Evolutionary conservation across 73 alveolate species (phyloP), one percentile per base, ranked within the genome.

Genomic region (Symbiodinium natans): DNA sequence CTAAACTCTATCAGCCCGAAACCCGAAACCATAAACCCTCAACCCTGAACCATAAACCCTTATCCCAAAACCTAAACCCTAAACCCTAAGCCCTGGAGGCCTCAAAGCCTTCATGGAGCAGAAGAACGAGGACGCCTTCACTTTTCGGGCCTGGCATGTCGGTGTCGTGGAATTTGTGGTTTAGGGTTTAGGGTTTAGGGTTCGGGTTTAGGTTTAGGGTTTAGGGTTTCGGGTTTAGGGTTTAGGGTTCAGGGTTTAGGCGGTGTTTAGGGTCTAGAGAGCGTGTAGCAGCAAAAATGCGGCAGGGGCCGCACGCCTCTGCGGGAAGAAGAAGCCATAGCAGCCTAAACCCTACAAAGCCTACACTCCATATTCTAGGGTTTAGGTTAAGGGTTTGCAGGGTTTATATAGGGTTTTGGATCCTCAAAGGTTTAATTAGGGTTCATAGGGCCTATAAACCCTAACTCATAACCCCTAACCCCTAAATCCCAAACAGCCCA

Each of bases 81-180:
- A 5, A 48, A 5, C 63, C 63, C 63, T 48, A 48, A 48, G 17
- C 63, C 68, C 17, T 52, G 82, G 21, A 88, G 95, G 95, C 54
- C 39, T 88, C 48, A 88, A 88, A 46, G 68, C 40, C 43, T 92
- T 92, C 59, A 92, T 92, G 98, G 98, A 92, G 63, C 41, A 41
- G 82, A 92, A 83, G 90, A 75, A 74, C 42, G 98, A 95, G 99
- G 95, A 77, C 43, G n/a, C n/a, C n/a, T n/a, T n/a, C n/a, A n/a
- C n/a, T n/a, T n/a, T n/a, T n/a, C 31, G 31, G 27, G 31, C 71
- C 7, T 46, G 9, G 59, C 23, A 21, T 13, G 17, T n/a, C n/a
- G n/a, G n/a, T n/a, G n/a, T n/a, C n/a, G n/a, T n/a, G n/a, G n/a
- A n/a, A n/a, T n/a, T n/a, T n/a, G n/a, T n/a, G n/a, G n/a, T n/a